phyloP scores from a whole-genome alignment of 306 rosid genomes.

The Cucumis melo region DNA sequence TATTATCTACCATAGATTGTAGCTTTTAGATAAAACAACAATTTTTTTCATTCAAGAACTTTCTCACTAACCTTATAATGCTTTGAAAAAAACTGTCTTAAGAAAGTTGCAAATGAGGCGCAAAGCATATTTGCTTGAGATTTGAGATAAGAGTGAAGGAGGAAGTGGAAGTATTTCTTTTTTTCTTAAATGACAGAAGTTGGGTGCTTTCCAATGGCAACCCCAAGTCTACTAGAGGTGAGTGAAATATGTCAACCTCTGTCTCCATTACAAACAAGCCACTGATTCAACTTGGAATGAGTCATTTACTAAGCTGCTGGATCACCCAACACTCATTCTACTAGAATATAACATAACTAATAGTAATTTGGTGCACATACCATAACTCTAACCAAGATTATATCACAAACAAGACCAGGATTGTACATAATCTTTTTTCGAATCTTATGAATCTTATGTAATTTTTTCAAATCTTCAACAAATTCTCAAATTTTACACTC shows the following conservation, averaged over 20 bases:
- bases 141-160: neutral
- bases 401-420: too few relatives aligned
- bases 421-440: too few relatives aligned
- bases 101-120: neutral
- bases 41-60: neutral
- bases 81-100: neutral
- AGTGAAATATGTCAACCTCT: neutral
- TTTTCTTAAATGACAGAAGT: neutral
- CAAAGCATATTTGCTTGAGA: neutral
- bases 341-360: neutral
- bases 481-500: too few relatives aligned
- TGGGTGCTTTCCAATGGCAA: neutral
- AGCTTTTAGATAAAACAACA: neutral
- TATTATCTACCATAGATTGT: too few relatives aligned
- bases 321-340: neutral
- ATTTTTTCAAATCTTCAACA: too few relatives aligned
- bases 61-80: neutral
- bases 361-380: neutral
- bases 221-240: neutral
- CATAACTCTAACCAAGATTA: too few relatives aligned
- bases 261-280: neutral
- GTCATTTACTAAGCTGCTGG: neutral
- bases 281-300: neutral
- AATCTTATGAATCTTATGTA: too few relatives aligned
- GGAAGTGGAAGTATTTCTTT: neutral